phyloP scores from a whole-genome alignment of 2,329 filamentous ascomycete genomes.

The Aspergillus sp. region DNA sequence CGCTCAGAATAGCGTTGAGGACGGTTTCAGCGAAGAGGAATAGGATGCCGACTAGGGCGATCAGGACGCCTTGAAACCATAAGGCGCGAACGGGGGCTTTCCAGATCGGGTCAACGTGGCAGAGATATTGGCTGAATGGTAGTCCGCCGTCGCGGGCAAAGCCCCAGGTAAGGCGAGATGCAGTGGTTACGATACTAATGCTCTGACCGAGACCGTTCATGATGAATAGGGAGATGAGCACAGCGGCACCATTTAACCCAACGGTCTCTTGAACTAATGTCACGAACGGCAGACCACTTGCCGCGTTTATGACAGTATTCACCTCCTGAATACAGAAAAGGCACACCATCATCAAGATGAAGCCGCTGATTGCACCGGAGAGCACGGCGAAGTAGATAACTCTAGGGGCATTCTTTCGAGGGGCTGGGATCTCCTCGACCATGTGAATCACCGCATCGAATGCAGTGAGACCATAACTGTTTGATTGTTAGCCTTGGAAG shows the following conservation, averaged over 20 bases:
- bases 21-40: conserved; percentile 57
- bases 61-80: conserved; percentile 51
- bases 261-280: conserved; percentile 45
- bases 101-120: conserved; percentile 49
- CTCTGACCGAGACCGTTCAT: conserved; percentile 58
- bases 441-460: conserved; percentile 62
- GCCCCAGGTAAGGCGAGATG: conserved; percentile 55
- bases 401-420: conserved; percentile 52
- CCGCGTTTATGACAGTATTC: conserved; percentile 40
- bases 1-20: conserved; percentile 56
- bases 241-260: conserved; percentile 44
- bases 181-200: conserved; percentile 52
- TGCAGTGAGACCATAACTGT: conserved; percentile 53
- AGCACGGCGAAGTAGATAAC: conserved; percentile 56
- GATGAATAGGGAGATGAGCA: conserved; percentile 56
- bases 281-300: conserved; percentile 48
- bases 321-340: conserved; percentile 53
- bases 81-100: conserved; percentile 54
- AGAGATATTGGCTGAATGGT: conserved; percentile 48
- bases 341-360: conserved; percentile 55
- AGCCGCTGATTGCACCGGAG: conserved; percentile 50
- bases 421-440: conserved; percentile 57
- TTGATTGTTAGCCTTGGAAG: too few species aligned
- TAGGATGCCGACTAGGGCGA: conserved; percentile 52
- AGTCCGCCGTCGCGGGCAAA: conserved; percentile 56